Evolutionary conservation across 441 rosid genomes (phyloP).

Genomic region (Adansonia grandidieri): DNA sequence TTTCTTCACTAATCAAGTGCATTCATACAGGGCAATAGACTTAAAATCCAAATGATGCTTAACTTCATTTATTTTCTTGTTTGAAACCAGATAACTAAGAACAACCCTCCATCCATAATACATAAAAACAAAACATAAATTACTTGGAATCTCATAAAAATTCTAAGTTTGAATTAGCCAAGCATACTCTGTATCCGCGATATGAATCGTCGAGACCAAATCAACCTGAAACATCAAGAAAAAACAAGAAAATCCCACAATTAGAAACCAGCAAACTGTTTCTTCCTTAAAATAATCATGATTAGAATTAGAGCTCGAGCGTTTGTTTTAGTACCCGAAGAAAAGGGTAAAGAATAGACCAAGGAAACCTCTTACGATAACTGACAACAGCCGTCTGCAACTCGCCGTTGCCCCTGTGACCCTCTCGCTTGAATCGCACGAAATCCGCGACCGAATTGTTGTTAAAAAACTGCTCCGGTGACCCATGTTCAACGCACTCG

Average conservation of each 20-base stretch:
- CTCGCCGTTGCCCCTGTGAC: constrained; percentile 47
- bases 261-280: background rate
- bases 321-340: constrained; percentile 51
- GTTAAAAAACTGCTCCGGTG: constrained; percentile 53
- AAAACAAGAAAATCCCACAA: constrained; percentile 1
- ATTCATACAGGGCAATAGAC: background rate
- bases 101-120: background rate
- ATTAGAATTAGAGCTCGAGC: background rate
- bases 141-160: background rate
- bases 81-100: constrained; percentile 3
- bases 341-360: constrained; percentile 79
- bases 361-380: constrained; percentile 77
- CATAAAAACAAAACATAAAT: background rate
- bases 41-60: background rate
- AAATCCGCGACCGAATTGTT: constrained; percentile 78
- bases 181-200: constrained; percentile 88
- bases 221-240: constrained; percentile 58
- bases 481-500: constrained; percentile 44
- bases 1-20: background rate
- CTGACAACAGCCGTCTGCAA: constrained; percentile 86
- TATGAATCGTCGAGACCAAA: constrained; percentile 92
- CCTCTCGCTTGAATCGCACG: constrained; percentile 72
- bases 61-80: background rate
- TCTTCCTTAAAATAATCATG: background rate
- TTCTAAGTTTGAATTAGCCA: background rate